These are phyloP conservation scores for Kwoniella sp. DNA, from an alignment of 768 basidiomycete species.

Conservation along the genomic window DNA sequence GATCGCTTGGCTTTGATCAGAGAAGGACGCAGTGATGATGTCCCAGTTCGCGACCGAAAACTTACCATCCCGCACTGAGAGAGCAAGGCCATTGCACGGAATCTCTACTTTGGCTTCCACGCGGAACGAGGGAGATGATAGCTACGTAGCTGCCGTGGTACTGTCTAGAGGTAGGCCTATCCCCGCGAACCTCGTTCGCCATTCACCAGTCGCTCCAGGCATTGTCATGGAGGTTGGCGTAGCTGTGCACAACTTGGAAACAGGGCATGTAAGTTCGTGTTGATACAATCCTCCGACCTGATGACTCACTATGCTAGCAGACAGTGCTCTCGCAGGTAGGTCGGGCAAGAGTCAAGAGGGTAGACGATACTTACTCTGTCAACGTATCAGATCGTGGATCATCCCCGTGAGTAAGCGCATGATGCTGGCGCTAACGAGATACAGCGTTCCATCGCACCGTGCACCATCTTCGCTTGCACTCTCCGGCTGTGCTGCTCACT, in stretches of 20 bases:
- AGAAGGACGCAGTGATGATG: too few relatives aligned
- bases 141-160: conserved; percentile 1
- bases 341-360: neutral
- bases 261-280: conserved; percentile 9
- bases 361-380: neutral
- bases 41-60: too few relatives aligned
- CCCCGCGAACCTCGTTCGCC: too few relatives aligned
- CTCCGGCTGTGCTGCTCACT: neutral
- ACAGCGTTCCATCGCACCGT: too few relatives aligned
- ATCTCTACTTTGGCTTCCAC: conserved; percentile 11
- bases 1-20: too few relatives aligned
- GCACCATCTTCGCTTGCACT: neutral
- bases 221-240: conserved; percentile 12
- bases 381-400: conserved; percentile 3
- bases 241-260: conserved; percentile 3
- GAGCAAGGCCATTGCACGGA: too few relatives aligned
- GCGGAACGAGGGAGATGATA: neutral
- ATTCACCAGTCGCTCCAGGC: too few relatives aligned
- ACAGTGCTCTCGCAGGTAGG: conserved; percentile 6
- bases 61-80: too few relatives aligned
- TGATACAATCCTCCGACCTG: neutral
- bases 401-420: conserved; percentile 3
- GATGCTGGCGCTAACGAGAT: too few relatives aligned
- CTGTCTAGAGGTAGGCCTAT: conserved; percentile 5
- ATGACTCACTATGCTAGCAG: too few relatives aligned